Base-by-base conservation (phyloP, 106 monocot species). In the Hemerocallis citrina region DNA sequence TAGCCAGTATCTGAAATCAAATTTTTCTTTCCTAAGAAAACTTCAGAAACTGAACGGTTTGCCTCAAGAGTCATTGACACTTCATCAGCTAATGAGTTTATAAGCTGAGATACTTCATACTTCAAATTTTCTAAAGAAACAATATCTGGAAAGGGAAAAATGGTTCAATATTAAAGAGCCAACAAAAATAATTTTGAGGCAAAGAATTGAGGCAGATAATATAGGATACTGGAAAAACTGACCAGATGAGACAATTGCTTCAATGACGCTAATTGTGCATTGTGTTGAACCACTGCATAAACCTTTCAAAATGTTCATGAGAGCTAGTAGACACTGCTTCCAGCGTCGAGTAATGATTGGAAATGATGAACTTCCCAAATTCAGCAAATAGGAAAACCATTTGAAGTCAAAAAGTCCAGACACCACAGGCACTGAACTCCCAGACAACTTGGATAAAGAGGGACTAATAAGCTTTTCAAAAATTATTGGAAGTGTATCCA, bases 331-430 rank as follows among this genome's bases (percentile, higher is more conserved):
- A 69, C 81, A 84, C 62, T 82, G 81, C 27, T 85, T 88, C 96
- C 96, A 98, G 65, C 91, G 87, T 66, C 91, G 84, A 31, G 12
- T 65, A 39, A 91, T 69, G 29, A 85, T 84, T 34, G 67, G 28
- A 57, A 91, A n/a, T n/a, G n/a, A 84, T 39, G 96, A 98, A 35
- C 65, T 91, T 20, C 91, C 87, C 87, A 91, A 91, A 33, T 91
- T 75, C 42, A 79, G 72, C 68, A 98, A 62, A 80, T 77, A 71
- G 36, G 30, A 68, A 33, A 98, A 59, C 96, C 96, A 98, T 34
- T 51, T 81, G 34, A 85, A 75, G 42, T 96, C 76, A 56, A 43
- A 56, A 56, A 57, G 13, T 50, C 20, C 59, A 39, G 50, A 43
- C 1, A 50, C 36, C 31, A 34, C 15, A 44, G 14, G 47, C 43